Conservation (phyloP, 1,284 basidiomycete species). For the Dichomitus squalens region DNA sequence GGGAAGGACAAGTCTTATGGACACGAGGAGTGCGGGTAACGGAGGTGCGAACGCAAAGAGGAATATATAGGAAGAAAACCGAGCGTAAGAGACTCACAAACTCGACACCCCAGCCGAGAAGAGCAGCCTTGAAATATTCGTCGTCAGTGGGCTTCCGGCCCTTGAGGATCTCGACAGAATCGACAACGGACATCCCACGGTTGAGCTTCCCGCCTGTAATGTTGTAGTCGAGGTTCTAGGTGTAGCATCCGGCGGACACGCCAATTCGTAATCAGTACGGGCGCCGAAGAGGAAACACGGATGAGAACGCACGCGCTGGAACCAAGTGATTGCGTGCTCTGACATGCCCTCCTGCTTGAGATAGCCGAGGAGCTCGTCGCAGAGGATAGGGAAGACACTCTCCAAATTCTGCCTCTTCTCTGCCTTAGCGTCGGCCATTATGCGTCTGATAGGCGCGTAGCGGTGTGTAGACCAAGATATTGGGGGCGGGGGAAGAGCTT, state of each 20-base stretch:
- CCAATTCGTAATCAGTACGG: background rate
- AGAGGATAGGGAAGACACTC: constrained; percentile 50
- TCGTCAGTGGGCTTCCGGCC: constrained; percentile 69
- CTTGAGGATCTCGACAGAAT: constrained; percentile 89
- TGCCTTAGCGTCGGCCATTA: constrained; percentile 38
- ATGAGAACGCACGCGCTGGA: constrained; percentile 56
- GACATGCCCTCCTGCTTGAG: constrained; percentile 77
- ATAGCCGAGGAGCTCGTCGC: constrained; percentile 64
- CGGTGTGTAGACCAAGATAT: no score
- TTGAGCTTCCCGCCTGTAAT: no score
- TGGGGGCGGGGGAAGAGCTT: no score
- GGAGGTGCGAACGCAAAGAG: background rate
- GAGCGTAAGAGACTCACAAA: no score
- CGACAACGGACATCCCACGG: constrained; percentile 93
- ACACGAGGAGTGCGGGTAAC: no score
- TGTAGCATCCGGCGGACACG: background rate
- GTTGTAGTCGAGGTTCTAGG: constrained; percentile 91
- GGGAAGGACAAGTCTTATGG: no score
- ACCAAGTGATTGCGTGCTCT: constrained; percentile 84
- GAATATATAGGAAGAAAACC: no score
- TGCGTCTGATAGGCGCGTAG: background rate
- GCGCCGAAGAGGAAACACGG: background rate
- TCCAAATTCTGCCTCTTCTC: constrained; percentile 55
- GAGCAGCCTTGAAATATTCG: constrained; percentile 89
- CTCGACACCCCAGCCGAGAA: constrained; percentile 97